Evolutionary conservation across 2,329 filamentous ascomycete genomes (phyloP), one percentile per base, ranked within the genome.

Genomic region (Elsinoe batatas): DNA sequence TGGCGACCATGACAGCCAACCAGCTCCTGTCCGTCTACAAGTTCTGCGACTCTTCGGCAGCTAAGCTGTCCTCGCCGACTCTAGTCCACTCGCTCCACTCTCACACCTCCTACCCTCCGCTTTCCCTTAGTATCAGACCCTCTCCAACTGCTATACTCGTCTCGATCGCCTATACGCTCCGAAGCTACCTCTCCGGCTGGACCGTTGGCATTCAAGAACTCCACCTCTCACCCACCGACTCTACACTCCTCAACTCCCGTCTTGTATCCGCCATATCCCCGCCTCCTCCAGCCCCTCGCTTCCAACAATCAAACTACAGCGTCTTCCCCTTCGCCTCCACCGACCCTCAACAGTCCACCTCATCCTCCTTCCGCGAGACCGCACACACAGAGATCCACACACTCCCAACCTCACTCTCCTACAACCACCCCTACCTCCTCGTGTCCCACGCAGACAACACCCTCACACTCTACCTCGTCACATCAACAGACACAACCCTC

Each of bases 191-290:
- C 2, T 83, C 82, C 42, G 90, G 90, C 26, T 96, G 91, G 88
- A 90, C 87, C 6, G 79, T 95, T 13, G 91, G 90, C 1, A 81
- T 97, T n/a, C 91, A 97, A 68, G 91, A 96, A 68, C 74, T 96
- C 42, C 83, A 85, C 57, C 77, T 95, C n/a, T 60, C 61, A 7
- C 70, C 70, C 33, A 68, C 68, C 51, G 67, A 71, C 46, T 79
- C 79, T 5, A 70, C 70, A 12, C 67, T 80, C 0, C 62, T 75
- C 1, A 69, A 72, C 35, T 79, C 77, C 2, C 73, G 77, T 5
- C 62, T 79, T 3, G 71, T 77, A 13, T 76, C 75, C 2, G 76
- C 77, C n/a, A 68, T 76, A 15, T 71, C 75, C 17, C 70, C 74
- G 53, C 71, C 73, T 26, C 77, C 74, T 30, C 8, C 26, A 44